Conservation (phyloP, 306 rosid genomes). For the Pterocarpus macrocarpus region DNA sequence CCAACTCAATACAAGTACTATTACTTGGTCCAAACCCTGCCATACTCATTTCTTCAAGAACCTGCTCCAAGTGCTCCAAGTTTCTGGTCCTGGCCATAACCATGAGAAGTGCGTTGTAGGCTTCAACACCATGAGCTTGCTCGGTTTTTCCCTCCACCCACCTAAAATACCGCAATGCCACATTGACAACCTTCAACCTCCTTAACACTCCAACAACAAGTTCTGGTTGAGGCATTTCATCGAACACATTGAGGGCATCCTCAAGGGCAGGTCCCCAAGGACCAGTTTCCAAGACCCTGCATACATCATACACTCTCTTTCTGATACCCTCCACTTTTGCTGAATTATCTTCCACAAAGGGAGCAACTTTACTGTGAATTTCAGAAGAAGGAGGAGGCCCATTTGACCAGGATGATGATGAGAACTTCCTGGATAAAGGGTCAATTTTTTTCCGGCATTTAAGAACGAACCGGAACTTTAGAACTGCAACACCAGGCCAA, state of each 20-base stretch:
- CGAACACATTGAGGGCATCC: constrained; percentile 61
- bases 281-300: constrained; percentile 69
- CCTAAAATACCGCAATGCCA: constrained; percentile 73
- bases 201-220: constrained; percentile 79
- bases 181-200: constrained; percentile 72
- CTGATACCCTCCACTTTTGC: constrained; percentile 54
- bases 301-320: constrained; percentile 64
- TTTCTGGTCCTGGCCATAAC: constrained; percentile 82
- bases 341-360: constrained; percentile 45
- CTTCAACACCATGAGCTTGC: constrained; percentile 69
- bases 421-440: constrained; percentile 48
- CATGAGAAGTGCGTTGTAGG: constrained; percentile 81
- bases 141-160: constrained; percentile 84
- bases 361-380: constrained; percentile 46
- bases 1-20: constrained; percentile 66
- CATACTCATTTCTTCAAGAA: constrained; percentile 89
- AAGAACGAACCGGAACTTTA: constrained; percentile 48
- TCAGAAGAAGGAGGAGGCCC: constrained; percentile 64
- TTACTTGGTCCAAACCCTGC: constrained; percentile 85
- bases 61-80: constrained; percentile 66
- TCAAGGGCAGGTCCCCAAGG: constrained; percentile 80
- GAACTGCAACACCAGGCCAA: constrained; percentile 54
- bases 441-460: constrained; percentile 44
- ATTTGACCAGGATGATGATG: constrained; percentile 54
- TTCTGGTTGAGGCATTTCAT: constrained; percentile 71